phyloP scores from a whole-genome alignment of 2,329 filamentous ascomycete species.

The Botrytis galanthina region DNA sequence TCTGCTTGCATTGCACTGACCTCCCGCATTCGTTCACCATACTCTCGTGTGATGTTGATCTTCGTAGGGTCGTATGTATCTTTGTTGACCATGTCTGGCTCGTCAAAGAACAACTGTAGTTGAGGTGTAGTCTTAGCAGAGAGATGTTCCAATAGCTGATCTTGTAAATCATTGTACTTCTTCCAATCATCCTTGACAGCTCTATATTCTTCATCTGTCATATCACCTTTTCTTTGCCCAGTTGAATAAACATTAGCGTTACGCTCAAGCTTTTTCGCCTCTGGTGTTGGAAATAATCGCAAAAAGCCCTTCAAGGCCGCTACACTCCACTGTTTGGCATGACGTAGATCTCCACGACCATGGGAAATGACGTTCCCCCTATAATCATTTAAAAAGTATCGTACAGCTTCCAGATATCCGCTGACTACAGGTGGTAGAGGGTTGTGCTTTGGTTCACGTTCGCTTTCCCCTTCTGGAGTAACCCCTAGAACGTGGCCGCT shows the following conservation, averaged over 20 bases:
- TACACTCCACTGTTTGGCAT: background rate
- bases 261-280: constrained; percentile 4
- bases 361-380: background rate
- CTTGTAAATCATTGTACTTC: constrained; percentile 8
- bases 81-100: constrained; percentile 16
- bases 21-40: constrained; percentile 1
- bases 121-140: constrained; percentile 5
- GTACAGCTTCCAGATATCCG: background rate
- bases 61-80: constrained; percentile 10
- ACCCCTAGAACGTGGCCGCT: constrained; percentile 5
- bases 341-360: constrained; percentile 3
- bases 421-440: background rate
- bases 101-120: constrained; percentile 3
- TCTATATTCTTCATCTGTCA: constrained; percentile 13
- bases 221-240: background rate
- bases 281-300: constrained; percentile 8
- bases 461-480: background rate
- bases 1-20: background rate
- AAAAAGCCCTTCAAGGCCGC: background rate
- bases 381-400: background rate
- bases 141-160: constrained; percentile 12
- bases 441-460: constrained; percentile 5
- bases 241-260: constrained; percentile 14
- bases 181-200: constrained; percentile 17
- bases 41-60: constrained; percentile 6